Evolutionary conservation across 257 asterid genomes (phyloP).

Genomic region (Dorcoceras hygrometricum): DNA sequence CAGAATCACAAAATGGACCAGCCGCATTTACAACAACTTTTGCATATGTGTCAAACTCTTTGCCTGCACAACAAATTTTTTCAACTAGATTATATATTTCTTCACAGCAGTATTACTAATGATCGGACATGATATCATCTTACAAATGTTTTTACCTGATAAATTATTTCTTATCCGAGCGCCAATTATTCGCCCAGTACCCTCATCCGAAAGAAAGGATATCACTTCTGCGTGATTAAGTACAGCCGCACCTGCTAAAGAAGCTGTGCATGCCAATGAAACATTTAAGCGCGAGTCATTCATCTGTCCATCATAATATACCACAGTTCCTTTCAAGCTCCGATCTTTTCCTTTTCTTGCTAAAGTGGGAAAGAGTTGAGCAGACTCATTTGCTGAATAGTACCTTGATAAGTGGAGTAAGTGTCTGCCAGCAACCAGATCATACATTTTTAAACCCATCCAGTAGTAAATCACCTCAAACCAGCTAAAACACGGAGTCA

Average conservation of each 20-base stretch:
- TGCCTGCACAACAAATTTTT: slow-evolving; percentile 51
- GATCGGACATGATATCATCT: slow-evolving; percentile 9
- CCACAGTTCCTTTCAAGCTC: slow-evolving; percentile 93
- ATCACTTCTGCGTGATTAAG: slow-evolving; percentile 92
- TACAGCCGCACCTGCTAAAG: slow-evolving; percentile 87
- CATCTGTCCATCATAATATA: slow-evolving; percentile 99
- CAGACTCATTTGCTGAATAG: slow-evolving; percentile 85
- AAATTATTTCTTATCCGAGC: slow-evolving; percentile 73
- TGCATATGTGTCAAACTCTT: slow-evolving; percentile 89
- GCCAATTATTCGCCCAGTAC: slow-evolving; percentile 61
- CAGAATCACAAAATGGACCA: slow-evolving; percentile 96
- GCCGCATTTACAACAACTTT: slow-evolving; percentile 91
- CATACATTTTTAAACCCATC: slow-evolving; percentile 96
- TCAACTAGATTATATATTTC: slow-evolving; percentile 6
- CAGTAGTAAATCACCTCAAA: slow-evolving; percentile 87
- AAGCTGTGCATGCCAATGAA: slow-evolving; percentile 90
- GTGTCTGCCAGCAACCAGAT: slow-evolving; percentile 83
- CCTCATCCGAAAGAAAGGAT: slow-evolving; percentile 68
- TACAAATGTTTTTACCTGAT: slow-evolving; percentile 52
- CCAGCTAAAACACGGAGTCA: slow-evolving; percentile 99
- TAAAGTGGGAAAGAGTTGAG: slow-evolving; percentile 85
- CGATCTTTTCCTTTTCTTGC: slow-evolving; percentile 70
- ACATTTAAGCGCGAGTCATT: slow-evolving; percentile 92
- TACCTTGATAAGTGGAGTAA: slow-evolving; percentile 87
- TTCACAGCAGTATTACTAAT: neutral